Evolutionary conservation across 2,329 filamentous ascomycete species (phyloP), one percentile per base, ranked within the genome.

Genomic region (Paecilomyces fulvus): DNA sequence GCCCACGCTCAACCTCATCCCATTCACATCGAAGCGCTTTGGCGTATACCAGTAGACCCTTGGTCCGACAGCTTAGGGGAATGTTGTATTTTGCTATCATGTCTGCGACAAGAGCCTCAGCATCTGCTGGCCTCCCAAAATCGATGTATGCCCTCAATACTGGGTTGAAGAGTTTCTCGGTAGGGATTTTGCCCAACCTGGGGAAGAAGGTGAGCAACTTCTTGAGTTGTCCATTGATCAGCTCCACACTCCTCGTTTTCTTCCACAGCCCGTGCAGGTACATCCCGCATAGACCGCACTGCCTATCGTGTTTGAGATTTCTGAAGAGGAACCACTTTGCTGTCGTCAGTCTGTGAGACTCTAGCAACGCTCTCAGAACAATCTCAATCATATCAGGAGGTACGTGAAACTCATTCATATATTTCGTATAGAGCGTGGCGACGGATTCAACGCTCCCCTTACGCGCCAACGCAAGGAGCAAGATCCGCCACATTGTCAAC

Each of bases 101-200:
- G 3, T 69, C 65, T n/a, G 68, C 52, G 3, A 72, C 66, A 53
- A 76, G 50, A 14, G 63, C 61, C 55, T 73, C 67, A 10, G 70
- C 71, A 51, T 71, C 70, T 53, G 69, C 66, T 8, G 67, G 56
- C 31, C 65, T 61, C 21, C 72, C 73, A 52, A 68, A 69, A 30
- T 73, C 70, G 37, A 76, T 58, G 56, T 71, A 75, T 30, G 71
- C 69, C 52, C 70, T 70, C 51, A 77, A 53, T 30, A 76, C 60
- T 7, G 74, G 72, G 52, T 73, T 72, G 60, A 75, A 72, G 20
- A 77, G 63, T 49, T 71, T 70, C 28, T 73, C 66, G 4, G 67
- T 73, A n/a, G 68, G 64, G 1, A 55, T 37, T 56, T 71, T 73
- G 28, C 59, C 60, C 28, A 73, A 55, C 3, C 66, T 62, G 5